These are phyloP conservation scores for Puccinia novopanici DNA, from an alignment of 1,284 basidiomycete species.

Conservation along the genomic window DNA sequence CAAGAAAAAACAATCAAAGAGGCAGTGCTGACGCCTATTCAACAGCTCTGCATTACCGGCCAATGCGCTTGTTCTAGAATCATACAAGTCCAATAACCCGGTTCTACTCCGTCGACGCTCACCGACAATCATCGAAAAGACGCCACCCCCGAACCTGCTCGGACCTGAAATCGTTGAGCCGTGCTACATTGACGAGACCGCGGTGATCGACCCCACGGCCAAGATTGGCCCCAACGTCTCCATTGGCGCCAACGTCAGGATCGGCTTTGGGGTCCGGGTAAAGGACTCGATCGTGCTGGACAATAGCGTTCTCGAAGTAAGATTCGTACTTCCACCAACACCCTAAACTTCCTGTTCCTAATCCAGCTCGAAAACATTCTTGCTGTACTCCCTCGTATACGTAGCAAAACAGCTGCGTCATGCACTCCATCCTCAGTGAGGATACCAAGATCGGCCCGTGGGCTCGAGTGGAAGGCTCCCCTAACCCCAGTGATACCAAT, in stretches of 20 bases:
- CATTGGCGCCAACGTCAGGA: conserved; percentile 59
- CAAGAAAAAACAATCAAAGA: too few species aligned
- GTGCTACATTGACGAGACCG: conserved; percentile 61
- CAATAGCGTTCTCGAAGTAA: conserved; percentile 60
- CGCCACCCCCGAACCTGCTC: conserved; percentile 43
- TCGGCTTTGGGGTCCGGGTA: conserved; percentile 62
- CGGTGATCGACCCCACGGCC: conserved; percentile 46
- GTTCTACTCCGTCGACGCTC: conserved; percentile 57
- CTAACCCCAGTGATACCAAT: conserved; percentile 56
- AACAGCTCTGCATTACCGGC: conserved; percentile 63
- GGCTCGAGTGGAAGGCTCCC: conserved; percentile 62
- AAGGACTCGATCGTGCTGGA: conserved; percentile 63
- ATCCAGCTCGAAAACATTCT: neutral
- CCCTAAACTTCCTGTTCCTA: neutral
- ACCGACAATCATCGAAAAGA: conserved; percentile 56
- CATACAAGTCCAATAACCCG: conserved; percentile 58
- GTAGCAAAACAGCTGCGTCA: conserved; percentile 61
- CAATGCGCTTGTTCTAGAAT: conserved; percentile 61
- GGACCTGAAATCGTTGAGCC: conserved; percentile 61
- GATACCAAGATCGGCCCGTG: conserved; percentile 62
- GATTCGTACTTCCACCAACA: conserved; percentile 10
- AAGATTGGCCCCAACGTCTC: conserved; percentile 57
- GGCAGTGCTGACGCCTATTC: neutral
- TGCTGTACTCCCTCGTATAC: neutral
- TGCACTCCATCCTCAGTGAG: conserved; percentile 62